These are phyloP conservation scores for Clarireedia monteithiana DNA, from an alignment of 2,329 filamentous ascomycete species.

Conservation along the genomic window DNA sequence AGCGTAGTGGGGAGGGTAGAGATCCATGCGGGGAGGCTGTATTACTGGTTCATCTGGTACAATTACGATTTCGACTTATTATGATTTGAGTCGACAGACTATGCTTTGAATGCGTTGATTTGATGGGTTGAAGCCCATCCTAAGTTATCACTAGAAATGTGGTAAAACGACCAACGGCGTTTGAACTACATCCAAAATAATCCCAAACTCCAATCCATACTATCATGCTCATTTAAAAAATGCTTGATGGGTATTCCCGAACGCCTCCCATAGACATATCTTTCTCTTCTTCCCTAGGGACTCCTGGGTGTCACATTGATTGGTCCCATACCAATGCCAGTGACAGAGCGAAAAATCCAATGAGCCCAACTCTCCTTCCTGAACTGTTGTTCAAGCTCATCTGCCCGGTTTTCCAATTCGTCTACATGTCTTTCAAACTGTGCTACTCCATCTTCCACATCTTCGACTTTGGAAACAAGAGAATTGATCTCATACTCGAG, in stretches of 20 bases:
- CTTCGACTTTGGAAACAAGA: conserved; percentile 71
- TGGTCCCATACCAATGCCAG: conserved; percentile 28
- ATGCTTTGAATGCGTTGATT: not conserved
- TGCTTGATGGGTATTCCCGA: conserved; percentile 11
- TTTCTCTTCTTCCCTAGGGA: not conserved
- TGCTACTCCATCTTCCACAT: conserved; percentile 74
- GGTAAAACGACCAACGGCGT: conserved; percentile 15
- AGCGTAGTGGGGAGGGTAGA: conserved; percentile 6
- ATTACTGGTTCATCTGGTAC: not conserved
- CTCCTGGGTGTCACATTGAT: conserved; percentile 19
- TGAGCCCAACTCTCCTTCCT: conserved; percentile 28
- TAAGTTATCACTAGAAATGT: conserved; percentile 12
- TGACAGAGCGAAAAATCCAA: conserved; percentile 28
- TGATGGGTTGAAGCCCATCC: not conserved
- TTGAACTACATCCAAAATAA: conserved; percentile 1
- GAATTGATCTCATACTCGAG: conserved; percentile 86
- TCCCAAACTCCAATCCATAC: conserved; percentile 11
- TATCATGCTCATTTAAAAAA: conserved; percentile 9
- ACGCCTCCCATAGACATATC: conserved; percentile 5
- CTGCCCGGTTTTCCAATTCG: conserved; percentile 58
- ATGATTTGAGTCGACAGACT: not conserved
- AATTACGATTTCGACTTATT: not conserved
- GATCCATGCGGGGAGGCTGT: not conserved
- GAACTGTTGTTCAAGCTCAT: conserved; percentile 45
- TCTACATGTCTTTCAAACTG: conserved; percentile 75